phyloP scores from a whole-genome alignment of 805 yeast species.

The Candida caryicola region DNA sequence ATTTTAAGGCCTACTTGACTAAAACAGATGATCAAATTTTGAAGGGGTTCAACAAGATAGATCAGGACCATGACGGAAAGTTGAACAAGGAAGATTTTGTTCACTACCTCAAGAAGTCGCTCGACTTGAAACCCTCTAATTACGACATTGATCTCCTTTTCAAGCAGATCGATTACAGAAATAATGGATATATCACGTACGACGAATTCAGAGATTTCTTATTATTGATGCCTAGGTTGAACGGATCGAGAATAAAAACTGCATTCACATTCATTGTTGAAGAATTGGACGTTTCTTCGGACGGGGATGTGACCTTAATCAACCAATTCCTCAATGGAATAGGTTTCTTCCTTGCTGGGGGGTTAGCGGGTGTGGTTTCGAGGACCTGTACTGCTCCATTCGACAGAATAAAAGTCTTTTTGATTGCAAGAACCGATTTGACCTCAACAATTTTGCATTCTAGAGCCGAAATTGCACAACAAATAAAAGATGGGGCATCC shows the following conservation, averaged over 20 bases:
- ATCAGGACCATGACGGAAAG: slow-evolving; percentile 69
- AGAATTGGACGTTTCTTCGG: slow-evolving; percentile 77
- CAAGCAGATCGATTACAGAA: slow-evolving; percentile 50
- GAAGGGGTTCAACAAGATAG: slow-evolving; percentile 65
- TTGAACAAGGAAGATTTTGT: slow-evolving; percentile 65
- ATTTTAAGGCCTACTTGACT: slow-evolving; percentile 61
- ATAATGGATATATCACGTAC: slow-evolving; percentile 69
- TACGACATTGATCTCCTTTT: slow-evolving; percentile 56
- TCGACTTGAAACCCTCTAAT: slow-evolving; percentile 53
- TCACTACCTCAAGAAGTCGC: slow-evolving; percentile 53
- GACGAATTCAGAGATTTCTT: slow-evolving; percentile 85
- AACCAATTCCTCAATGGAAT: slow-evolving; percentile 78
- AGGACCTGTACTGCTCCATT: slow-evolving; percentile 97
- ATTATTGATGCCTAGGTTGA: slow-evolving; percentile 74
- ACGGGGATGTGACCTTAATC: slow-evolving; percentile 86
- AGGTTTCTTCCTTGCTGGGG: slow-evolving; percentile 93
- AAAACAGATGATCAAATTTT: slow-evolving; percentile 71
- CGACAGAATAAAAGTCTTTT: slow-evolving; percentile 88
- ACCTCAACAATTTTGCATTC: slow-evolving; percentile 66
- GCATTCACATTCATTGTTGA: slow-evolving; percentile 81
- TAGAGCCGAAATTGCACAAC: slow-evolving; percentile 41
- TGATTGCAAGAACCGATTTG: slow-evolving; percentile 86
- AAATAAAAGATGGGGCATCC: slow-evolving; percentile 35
- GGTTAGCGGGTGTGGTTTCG: slow-evolving; percentile 91
- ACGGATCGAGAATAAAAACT: slow-evolving; percentile 74